A percentile compares a stretch with the other conserved stretches of the same genome.
These are phyloP conservation scores for Apiotrichum brassicae DNA, from an alignment of 1,284 basidiomycete species.

Conservation along the genomic window DNA sequence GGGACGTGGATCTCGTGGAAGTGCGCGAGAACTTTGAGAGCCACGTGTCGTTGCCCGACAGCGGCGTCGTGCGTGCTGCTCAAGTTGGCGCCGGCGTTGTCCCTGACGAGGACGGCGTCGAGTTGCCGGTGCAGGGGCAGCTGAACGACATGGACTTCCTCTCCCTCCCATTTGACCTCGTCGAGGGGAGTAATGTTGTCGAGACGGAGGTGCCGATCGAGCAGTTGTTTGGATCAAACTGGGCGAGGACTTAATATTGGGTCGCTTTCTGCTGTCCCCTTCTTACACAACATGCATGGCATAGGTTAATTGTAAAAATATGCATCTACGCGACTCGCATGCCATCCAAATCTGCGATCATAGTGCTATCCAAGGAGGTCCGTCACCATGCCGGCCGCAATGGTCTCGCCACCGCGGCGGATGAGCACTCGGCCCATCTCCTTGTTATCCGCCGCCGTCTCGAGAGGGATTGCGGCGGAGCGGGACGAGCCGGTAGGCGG, in stretches of 20 bases:
- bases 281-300: background rate
- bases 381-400: slow-evolving; percentile 67
- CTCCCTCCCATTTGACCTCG: slow-evolving; percentile 19
- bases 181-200: slow-evolving; percentile 11
- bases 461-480: slow-evolving; percentile 66
- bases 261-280: no score
- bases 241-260: no score
- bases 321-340: no score
- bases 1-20: slow-evolving; percentile 22
- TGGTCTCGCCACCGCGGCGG: slow-evolving; percentile 83
- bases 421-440: slow-evolving; percentile 92
- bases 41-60: slow-evolving; percentile 25
- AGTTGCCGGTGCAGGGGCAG: background rate
- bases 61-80: slow-evolving; percentile 15
- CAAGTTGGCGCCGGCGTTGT: background rate
- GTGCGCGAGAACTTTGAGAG: slow-evolving; percentile 25
- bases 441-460: slow-evolving; percentile 83
- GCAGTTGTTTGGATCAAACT: slow-evolving; percentile 6
- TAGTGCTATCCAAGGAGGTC: no score
- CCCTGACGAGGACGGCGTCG: background rate
- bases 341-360: no score
- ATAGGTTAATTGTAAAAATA: no score
- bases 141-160: slow-evolving; percentile 17
- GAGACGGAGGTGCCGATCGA: slow-evolving; percentile 20
- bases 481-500: slow-evolving; percentile 49